These are phyloP conservation scores for Handroanthus guayacan DNA, from an alignment of 257 asterid species.

Conservation along the genomic window DNA sequence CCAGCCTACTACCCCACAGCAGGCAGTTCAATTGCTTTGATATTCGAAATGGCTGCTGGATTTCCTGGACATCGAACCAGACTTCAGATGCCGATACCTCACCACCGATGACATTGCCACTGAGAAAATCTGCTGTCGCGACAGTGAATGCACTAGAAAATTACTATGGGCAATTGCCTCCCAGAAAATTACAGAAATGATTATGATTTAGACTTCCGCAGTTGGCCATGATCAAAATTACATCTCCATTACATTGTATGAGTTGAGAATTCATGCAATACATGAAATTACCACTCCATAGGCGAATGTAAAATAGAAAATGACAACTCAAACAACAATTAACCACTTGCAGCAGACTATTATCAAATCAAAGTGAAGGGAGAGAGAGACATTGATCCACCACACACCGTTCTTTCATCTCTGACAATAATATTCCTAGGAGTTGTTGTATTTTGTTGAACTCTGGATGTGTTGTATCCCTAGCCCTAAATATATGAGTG, in stretches of 20 bases:
- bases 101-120: neutral
- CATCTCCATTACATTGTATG: neutral
- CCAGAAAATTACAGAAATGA: neutral
- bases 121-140: neutral
- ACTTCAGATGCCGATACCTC: too few relatives aligned
- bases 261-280: conserved; percentile 8
- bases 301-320: too few relatives aligned
- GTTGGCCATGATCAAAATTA: neutral
- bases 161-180: conserved; percentile 2
- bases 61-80: neutral
- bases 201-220: neutral
- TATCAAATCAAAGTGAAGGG: neutral
- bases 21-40: neutral
- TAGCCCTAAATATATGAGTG: conserved; percentile 45
- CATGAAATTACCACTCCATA: neutral
- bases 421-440: conserved; percentile 33
- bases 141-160: neutral
- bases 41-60: neutral
- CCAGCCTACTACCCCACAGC: neutral
- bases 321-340: too few relatives aligned
- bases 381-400: conserved; percentile 23
- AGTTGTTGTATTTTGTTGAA: conserved; percentile 33
- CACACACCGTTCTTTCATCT: conserved; percentile 36
- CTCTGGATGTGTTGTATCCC: conserved; percentile 42
- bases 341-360: neutral